Evolutionary conservation across 805 yeast genomes (phyloP), one percentile per base, ranked within the genome.

Genomic region (Yarrowia porcina): DNA sequence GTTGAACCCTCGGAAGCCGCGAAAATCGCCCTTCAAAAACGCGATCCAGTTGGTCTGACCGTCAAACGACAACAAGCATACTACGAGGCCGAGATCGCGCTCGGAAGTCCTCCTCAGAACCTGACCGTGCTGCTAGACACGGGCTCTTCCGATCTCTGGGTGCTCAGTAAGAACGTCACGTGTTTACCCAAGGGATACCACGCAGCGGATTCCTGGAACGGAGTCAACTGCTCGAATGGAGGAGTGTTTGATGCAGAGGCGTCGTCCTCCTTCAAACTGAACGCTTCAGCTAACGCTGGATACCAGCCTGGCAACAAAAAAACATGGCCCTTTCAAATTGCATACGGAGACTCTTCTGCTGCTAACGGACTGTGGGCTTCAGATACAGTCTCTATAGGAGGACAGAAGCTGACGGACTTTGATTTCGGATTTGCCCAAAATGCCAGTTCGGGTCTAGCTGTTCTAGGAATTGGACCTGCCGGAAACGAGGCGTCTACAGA

Each of bases 371-470:
- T 63, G 13, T 81, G 81, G 79, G 90, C 86, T 15, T 70, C 76
- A 41, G 97, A 91, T 69, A 75, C 76, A 39, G 78, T 91, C 2
- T 64, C 68, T 1, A 67, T 89, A 56, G 83, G 84, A 45, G 81
- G 78, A 47, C 72, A 79, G 15, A 72, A 77, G 2, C 75, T 89
- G 12, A 64, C 75, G 0, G 75, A 77, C 61, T 75, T 88, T 25
- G 83, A 90, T 5, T 81, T 91, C 72, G 97, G 96, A 0, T 83
- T 90, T 21, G 94, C 89, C 3, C 83, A 83, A 69, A 72, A 74
- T 36, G 82, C 89, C 2, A 82, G 84, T 64, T 83, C 92, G 4
- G 73, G 83, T 6, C 74, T 80, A 64, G 93, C 96, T 63, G 71
- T 71, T 32, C 67, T 76, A 60, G 79, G 79, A 8, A 69, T 76